Base-by-base conservation (phyloP, 768 basidiomycete species). In the Hysterangium stoloniferum region DNA sequence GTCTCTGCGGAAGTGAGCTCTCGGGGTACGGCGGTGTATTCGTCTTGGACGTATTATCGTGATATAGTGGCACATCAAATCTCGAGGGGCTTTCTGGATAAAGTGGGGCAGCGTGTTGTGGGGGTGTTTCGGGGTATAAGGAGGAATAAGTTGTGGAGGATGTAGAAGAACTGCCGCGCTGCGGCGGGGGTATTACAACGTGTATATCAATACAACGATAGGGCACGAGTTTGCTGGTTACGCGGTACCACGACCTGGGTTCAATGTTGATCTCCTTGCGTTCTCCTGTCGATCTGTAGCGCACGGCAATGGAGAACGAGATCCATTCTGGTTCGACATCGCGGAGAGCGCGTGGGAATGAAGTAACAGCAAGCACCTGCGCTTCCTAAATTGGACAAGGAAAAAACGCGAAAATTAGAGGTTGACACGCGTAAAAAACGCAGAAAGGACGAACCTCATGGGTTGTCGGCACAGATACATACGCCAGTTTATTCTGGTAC, bases 321-420 rank as follows among this genome's bases (percentile, higher is more conserved):
- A 51, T 37, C 49, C 49, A 51, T 24, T 35, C 22, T 13, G 49
- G 49, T 12, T 51, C 49, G 19, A 51, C 49, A 19, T 17, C 25
- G 19, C 22, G 19, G 19, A 51, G 37, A 28, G 34, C n/a, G 8
- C 15, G n/a, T 29, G 38, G 38, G 15, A 51, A 43, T 5, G 49
- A 24, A 19, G 38, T 37, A 24, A 35, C 22, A 8, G 49, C 49
- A 31, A 33, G 22, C 38, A 11, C 22, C 31, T 40, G 49, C 20
- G 49, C 49, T 41, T 51, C 49, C 49, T 51, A 17, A 19, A 6
- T 13, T 9, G 6, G 6, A 40, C 25, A 41, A 41, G 11, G 24
- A 40, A 17, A 43, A 19, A 19, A 24, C 27, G 15, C n/a, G 28
- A 28, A 12, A 42, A n/a, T 27, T 3, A 7, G n/a, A 27, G 19